phyloP scores from a whole-genome alignment of 83 land plant species.

The Thuja plicata region DNA sequence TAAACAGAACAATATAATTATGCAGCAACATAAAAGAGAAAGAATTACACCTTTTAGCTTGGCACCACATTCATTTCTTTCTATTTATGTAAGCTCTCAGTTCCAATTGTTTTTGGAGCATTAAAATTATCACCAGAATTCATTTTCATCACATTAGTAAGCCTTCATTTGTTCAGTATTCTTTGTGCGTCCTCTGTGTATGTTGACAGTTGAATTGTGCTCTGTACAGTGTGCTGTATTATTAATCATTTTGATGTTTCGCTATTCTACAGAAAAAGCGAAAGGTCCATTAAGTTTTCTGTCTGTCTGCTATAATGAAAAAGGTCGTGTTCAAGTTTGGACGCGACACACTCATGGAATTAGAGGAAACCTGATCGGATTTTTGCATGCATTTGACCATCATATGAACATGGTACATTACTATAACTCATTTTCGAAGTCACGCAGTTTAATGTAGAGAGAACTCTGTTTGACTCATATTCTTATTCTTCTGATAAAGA shows the following conservation, averaged over 20 bases:
- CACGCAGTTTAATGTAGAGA: not conserved
- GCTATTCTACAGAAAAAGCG: constrained; percentile 25
- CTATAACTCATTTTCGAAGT: not conserved
- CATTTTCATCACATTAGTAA: not conserved
- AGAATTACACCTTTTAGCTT: not conserved
- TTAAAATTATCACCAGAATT: not conserved
- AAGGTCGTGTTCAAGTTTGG: constrained; percentile 39
- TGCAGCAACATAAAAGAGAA: not conserved
- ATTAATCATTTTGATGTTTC: not conserved
- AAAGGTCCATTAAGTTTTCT: constrained; percentile 40
- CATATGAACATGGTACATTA: constrained; percentile 46
- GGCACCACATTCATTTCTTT: not conserved
- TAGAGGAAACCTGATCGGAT: constrained; percentile 41
- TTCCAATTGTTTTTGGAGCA: not conserved
- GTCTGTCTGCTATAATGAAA: constrained; percentile 34
- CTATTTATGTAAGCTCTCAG: not conserved
- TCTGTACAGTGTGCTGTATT: not conserved
- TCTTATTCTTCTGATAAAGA: not conserved
- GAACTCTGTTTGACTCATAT: not conserved
- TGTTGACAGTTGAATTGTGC: not conserved
- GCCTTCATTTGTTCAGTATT: not conserved
- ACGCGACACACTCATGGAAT: constrained; percentile 48
- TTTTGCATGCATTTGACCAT: constrained; percentile 36
- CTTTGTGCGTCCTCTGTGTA: not conserved
- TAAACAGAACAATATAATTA: not conserved